Evolutionary conservation across 345 rosid genomes (phyloP).

Genomic region (Populus simonii): DNA sequence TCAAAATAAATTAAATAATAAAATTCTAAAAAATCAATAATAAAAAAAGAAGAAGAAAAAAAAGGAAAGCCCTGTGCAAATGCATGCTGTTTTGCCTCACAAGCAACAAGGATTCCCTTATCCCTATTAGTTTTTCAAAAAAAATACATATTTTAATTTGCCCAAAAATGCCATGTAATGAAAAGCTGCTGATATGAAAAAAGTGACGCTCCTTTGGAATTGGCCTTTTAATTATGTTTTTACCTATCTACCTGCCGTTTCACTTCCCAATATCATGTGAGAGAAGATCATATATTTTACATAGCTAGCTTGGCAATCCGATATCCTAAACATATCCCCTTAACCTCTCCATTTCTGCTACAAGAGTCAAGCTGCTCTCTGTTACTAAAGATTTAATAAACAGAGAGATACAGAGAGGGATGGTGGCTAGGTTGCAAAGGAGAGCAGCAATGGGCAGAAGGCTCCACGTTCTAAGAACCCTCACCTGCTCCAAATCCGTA

Average conservation of each 20-base stretch:
- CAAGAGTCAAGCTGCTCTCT: slow-evolving; percentile 21
- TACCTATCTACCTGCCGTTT: not conserved
- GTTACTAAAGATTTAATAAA: slow-evolving; percentile 8
- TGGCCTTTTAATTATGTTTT: not conserved
- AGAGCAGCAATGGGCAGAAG: slow-evolving; percentile 41
- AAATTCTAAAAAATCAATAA: too few species aligned
- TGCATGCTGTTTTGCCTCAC: too few species aligned
- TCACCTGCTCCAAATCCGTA: slow-evolving; percentile 53
- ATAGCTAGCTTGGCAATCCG: slow-evolving; percentile 16
- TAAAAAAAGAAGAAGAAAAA: too few species aligned
- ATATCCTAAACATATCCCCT: slow-evolving; percentile 38
- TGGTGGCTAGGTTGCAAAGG: slow-evolving; percentile 49
- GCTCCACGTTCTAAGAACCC: slow-evolving; percentile 45
- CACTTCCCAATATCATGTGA: slow-evolving; percentile 27
- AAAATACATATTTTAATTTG: too few species aligned
- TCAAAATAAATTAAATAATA: too few species aligned
- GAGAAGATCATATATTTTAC: slow-evolving; percentile 20
- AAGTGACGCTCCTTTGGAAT: too few species aligned
- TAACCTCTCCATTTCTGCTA: slow-evolving; percentile 27
- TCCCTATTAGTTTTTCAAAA: too few species aligned
- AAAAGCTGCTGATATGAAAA: too few species aligned
- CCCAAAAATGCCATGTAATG: too few species aligned
- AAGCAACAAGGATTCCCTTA: too few species aligned
- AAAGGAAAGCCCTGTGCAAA: too few species aligned
- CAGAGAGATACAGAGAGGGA: slow-evolving; percentile 21